phyloP scores from a whole-genome alignment of 176 grass and related monocot genomes.

The Oryza meridionalis region DNA sequence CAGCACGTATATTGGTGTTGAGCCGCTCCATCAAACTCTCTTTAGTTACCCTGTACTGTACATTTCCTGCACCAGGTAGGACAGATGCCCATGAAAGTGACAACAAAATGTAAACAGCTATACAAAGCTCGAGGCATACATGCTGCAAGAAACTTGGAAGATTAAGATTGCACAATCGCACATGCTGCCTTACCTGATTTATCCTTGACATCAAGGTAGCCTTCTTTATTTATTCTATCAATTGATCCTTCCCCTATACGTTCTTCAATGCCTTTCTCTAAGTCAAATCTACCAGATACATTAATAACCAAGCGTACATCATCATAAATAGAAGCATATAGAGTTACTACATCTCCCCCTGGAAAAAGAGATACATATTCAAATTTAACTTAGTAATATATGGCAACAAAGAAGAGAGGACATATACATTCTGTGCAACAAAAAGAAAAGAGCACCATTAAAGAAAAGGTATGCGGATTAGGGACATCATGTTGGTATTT shows the following conservation, averaged over 20 bases:
- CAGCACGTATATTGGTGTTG: conserved; percentile 51
- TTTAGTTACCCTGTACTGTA: conserved; percentile 49
- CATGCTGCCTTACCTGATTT: conserved; percentile 43
- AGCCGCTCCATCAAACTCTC: conserved; percentile 66
- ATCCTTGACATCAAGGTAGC: conserved; percentile 63
- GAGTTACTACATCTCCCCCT: conserved; percentile 65
- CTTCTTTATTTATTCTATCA: conserved; percentile 57
- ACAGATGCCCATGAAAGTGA: background rate
- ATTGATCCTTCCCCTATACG: conserved; percentile 53
- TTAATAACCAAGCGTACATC: conserved; percentile 63
- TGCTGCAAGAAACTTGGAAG: background rate
- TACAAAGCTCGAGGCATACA: background rate
- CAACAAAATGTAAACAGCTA: background rate
- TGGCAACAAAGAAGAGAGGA: no score
- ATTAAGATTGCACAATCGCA: background rate
- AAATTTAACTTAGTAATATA: background rate
- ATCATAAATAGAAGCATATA: conserved; percentile 65
- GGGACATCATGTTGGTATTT: no score
- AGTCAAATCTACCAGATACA: conserved; percentile 61
- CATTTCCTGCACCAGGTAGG: conserved; percentile 33
- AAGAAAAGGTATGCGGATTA: no score
- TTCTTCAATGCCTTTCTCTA: conserved; percentile 59
- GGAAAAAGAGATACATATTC: background rate
- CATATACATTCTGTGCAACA: no score
- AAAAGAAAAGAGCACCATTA: no score